Base-by-base conservation (phyloP, 2,329 filamentous ascomycete genomes). In the Apiospora marii region DNA sequence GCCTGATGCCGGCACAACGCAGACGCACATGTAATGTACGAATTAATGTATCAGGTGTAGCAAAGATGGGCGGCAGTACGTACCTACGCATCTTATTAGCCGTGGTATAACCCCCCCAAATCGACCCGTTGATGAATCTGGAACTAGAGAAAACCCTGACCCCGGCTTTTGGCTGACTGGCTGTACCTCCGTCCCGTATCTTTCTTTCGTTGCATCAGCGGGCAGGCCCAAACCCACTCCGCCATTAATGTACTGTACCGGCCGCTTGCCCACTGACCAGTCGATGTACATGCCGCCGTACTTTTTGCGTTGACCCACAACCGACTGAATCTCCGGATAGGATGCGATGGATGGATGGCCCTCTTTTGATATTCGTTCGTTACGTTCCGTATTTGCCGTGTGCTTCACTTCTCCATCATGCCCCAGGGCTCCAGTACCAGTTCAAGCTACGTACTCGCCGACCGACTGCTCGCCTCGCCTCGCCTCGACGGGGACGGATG, bases 1-100 rank as follows among this genome's bases (percentile, higher is more conserved):
- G 69, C 67, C 43, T 73, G 70, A 70, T 70, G 72, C 67, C 53
- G 58, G 67, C 44, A 46, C 44, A 46, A 49, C 67, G 67, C 67
- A 49, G 43, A 30, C 67, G 48, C 67, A 69, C 37, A 69, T 69
- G 67, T 49, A 69, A 64, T 64, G 69, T 72, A 72, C 27, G 27
- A 34, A 24, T 51, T 48, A 22, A 64, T 64, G 34, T 64, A 41
- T 64, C 58, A 64, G 53, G 53, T n/a, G 53, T 16, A 53, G 49
- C n/a, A 27, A 27, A 53, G 49, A 13, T 24, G n/a, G n/a, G n/a
- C 12, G 24, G 49, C 49, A 53, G 49, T 27, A n/a, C 48, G 22
- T 67, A 24, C n/a, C 67, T 48, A 22, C 13, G 43, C 22, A 48
- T 37, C 27, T 48, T 69, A 49, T 69, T 49, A 69, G 67, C 67